phyloP scores from a whole-genome alignment of 2,329 filamentous ascomycete genomes.

The Scortechinia acanthostroma region DNA sequence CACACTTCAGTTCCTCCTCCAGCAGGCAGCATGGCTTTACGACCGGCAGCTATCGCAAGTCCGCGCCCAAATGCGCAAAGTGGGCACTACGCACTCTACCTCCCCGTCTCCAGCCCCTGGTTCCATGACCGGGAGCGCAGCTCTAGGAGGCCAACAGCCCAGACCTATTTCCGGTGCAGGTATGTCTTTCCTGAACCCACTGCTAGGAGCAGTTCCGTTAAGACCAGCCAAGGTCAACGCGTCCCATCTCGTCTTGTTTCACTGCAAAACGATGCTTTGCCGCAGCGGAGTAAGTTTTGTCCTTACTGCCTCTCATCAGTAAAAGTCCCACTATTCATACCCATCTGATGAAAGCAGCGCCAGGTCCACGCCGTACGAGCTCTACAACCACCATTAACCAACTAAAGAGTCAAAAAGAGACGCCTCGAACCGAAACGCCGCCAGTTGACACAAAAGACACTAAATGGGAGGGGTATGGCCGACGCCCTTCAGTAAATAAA shows the following conservation, averaged over 20 bases:
- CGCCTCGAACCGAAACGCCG: not conserved
- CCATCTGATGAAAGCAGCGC: not conserved
- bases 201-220: no score
- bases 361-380: not conserved
- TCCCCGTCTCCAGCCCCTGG: slow-evolving; percentile 29
- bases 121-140: slow-evolving; percentile 28
- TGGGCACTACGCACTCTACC: slow-evolving; percentile 7
- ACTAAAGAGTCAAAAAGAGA: not conserved
- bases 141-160: slow-evolving; percentile 3
- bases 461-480: not conserved
- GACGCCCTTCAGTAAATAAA: slow-evolving; percentile 9
- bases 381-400: not conserved
- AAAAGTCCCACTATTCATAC: slow-evolving; percentile 9
- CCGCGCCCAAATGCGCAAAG: slow-evolving; percentile 54
- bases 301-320: slow-evolving; percentile 12
- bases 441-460: not conserved
- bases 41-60: slow-evolving; percentile 61
- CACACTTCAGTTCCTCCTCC: slow-evolving; percentile 52
- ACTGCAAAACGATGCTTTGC: slow-evolving; percentile 16
- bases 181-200: no score
- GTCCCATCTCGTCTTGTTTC: slow-evolving; percentile 18
- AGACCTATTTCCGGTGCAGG: not conserved
- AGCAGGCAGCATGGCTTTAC: slow-evolving; percentile 66
- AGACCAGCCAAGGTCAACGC: no score
- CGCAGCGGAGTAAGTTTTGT: slow-evolving; percentile 12